Evolutionary conservation across 495 filamentous ascomycete species (phyloP), one percentile per base, ranked within the genome.

Genomic region (Penicillium pulvis): DNA sequence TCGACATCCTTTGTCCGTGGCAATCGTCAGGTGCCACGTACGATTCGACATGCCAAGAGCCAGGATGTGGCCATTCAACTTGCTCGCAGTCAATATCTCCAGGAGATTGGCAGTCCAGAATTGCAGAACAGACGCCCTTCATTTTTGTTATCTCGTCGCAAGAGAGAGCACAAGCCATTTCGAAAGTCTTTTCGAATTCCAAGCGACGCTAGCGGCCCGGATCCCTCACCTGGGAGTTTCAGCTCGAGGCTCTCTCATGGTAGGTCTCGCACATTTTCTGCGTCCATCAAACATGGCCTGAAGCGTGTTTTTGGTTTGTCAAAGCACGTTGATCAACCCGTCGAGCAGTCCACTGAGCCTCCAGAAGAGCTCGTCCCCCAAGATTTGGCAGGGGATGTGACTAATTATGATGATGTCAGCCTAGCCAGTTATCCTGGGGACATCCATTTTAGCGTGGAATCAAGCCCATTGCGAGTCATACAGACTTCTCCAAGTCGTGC

Each of bases 1-100:
- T 88, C 88, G 0, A 83, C 84, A 75, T 87, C 85, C 53, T 90
- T 90, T 56, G 69, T 88, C 20, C 74, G 77, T 19, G 71, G 75
- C n/a, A 62, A 65, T 26, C 45, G 39, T n/a, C 61, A 63, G 28
- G 47, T 67, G 3, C 52, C 64, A 1, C 56, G 55, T 31, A 52
- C 55, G 12, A 47, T 68, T 54, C 70, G 65, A 7, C 71, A 76
- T 53, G 61, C 70, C 43, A 68, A 69, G 47, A 73, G 67, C 41
- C 73, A 80, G 16, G 80, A 84, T 64, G 72, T 68, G 17, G 81
- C 79, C 9, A 74, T 81, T 46, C 71, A 78, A 55, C 67, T 79
- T 47, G 79, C 80, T 47, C 74, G 77, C 42, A 74, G 71, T 45
- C 75, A 80, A 39, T 85, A 78, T 51, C 61, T 78, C 12, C 70